A percentile compares a stretch with the other conserved stretches of the same genome.
These are phyloP conservation scores for Naematelia aurantialba DNA, from an alignment of 768 basidiomycete species.

Conservation along the genomic window DNA sequence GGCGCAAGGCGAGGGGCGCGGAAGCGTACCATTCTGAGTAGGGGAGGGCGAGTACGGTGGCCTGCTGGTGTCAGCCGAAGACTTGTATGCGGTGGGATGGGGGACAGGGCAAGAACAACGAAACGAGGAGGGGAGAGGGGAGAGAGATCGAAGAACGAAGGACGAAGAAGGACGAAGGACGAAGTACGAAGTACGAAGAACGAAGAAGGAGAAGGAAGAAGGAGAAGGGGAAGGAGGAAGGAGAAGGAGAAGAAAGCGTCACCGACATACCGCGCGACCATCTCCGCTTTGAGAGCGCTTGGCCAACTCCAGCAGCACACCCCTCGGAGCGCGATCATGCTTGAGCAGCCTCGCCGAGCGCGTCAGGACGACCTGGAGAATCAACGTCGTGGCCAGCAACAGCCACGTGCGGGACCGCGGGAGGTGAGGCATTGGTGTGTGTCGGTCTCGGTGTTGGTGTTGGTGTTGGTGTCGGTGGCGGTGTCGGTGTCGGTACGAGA, in stretches of 20 bases:
- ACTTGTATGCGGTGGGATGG: no score
- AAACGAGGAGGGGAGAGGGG: no score
- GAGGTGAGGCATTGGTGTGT: constrained; percentile 9
- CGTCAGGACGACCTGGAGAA: constrained; percentile 19
- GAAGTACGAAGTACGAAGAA: not conserved
- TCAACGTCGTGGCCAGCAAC: constrained; percentile 31
- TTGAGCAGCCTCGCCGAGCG: constrained; percentile 12
- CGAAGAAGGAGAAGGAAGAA: not conserved
- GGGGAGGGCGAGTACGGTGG: constrained; percentile 17
- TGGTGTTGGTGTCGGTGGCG: no score
- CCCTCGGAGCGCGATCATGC: constrained; percentile 3
- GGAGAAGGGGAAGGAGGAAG: not conserved
- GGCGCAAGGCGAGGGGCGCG: constrained; percentile 10
- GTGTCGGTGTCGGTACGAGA: no score
- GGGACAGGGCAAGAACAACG: no score
- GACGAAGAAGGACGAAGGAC: no score
- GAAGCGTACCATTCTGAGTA: constrained; percentile 24
- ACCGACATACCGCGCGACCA: not conserved
- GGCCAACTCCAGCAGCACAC: not conserved
- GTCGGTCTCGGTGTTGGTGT: not conserved
- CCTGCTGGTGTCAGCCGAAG: constrained; percentile 1
- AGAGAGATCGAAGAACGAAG: no score
- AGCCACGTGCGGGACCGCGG: constrained; percentile 25
- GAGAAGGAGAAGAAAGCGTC: no score
- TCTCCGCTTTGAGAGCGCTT: not conserved